These are phyloP conservation scores for Chenopodium berlandieri DNA, from an alignment of 148 eudicot genomes.

Conservation along the genomic window DNA sequence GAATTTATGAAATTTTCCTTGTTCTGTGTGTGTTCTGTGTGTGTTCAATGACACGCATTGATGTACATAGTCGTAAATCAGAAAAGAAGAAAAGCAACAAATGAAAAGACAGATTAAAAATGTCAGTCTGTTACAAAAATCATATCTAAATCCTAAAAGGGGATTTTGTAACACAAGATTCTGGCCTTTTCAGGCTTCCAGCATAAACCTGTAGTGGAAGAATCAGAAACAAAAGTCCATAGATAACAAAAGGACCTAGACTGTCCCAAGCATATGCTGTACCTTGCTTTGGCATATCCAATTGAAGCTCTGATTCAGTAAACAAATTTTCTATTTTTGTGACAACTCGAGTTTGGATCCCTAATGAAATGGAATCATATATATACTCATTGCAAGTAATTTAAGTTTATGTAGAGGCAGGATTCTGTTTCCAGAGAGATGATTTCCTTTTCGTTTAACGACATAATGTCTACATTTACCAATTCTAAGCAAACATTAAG, in stretches of 20 bases:
- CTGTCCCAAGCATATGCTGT: conserved; percentile 26
- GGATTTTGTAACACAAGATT: background rate
- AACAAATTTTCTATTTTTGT: background rate
- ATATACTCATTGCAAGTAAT: background rate
- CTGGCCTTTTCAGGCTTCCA: background rate
- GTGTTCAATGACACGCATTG: background rate
- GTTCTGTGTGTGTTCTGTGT: background rate
- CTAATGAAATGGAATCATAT: too few species aligned
- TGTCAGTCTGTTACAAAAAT: too few species aligned
- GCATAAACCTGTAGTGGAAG: background rate
- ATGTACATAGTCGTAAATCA: background rate
- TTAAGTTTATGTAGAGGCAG: background rate
- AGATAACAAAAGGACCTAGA: background rate
- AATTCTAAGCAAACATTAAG: background rate
- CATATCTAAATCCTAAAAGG: too few species aligned
- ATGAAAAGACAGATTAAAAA: too few species aligned
- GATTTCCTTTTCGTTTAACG: background rate
- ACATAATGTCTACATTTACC: background rate
- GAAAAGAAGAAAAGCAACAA: background rate
- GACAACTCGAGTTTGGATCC: background rate
- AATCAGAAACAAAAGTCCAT: conserved; percentile 10
- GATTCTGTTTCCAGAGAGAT: background rate
- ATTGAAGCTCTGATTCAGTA: conserved; percentile 4
- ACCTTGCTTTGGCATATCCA: conserved; percentile 19
- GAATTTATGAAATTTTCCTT: background rate